Evolutionary conservation across 2,329 filamentous ascomycete species (phyloP), one percentile per base, ranked within the genome.

Genomic region (Thielaviopsis musarum): DNA sequence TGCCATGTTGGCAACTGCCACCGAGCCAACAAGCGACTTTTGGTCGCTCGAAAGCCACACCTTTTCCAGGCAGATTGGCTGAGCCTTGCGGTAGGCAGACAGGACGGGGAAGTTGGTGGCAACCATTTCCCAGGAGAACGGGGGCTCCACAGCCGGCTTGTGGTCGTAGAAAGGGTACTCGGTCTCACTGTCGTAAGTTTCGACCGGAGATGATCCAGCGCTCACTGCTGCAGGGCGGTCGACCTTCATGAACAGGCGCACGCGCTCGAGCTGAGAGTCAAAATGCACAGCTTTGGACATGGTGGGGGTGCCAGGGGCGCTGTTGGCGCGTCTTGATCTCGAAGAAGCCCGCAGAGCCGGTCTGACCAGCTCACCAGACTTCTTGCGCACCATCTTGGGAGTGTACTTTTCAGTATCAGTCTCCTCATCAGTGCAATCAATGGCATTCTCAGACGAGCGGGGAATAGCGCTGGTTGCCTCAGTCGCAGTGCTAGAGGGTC

Each of bases 201-300:
- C 91, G 6, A 88, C 87, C 0, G 93, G 93, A 1, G 93, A 97
- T 0, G 91, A 91, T 17, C 89, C 86, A 57, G 91, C 91, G 70
- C 91, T 97, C 69, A 98, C 93, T 56, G 93, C 93, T n/a, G 95
- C 83, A 1, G 93, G 93, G 60, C 88, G 83, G 68, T 98, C 93
- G 6, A 96, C 85, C 69, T 96, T 89, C 22, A 96, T 76, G 70
- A 98, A 98, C 69, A 97, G 93, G 34, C 93, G 83, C 48, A 97
- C 91, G 66, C 97, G 91, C 72, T 97, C 93, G 48, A 97, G 82
- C 68, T 95, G 88, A 26, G 91, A 88, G 72, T 97, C 93, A 69
- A 98, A 98, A 72, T 98, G 93, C n/a, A 98, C 93, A 13, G 88
- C 90, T 71, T 98, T 98, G 65, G 86, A 87, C 69, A 91, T 97